Base-by-base conservation (phyloP, 495 filamentous ascomycete species). In the Mycothermus thermophilus region DNA sequence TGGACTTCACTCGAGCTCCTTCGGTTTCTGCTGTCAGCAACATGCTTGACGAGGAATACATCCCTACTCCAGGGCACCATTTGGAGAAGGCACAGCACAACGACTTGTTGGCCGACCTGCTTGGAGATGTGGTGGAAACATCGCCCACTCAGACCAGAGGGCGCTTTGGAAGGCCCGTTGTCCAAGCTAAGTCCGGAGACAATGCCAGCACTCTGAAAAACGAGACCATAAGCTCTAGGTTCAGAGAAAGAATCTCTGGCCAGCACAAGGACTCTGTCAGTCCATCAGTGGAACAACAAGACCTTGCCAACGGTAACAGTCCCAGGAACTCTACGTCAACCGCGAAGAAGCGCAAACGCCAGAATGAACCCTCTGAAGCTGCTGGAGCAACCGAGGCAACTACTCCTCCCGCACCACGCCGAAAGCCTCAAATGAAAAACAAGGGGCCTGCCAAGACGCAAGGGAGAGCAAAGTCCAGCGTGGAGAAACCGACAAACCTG, bases 21-120 rank as follows among this genome's bases (percentile, higher is more conserved):
- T 32, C 34, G 1, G 19, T 30, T 26, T 35, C 22, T 11, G 21
- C 10, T 4, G 16, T 14, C 1, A 35, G 27, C 13, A 21, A 41
- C 22, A 24, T 41, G 32, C 35, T 38, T 23, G 38, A 41, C 8
- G 27, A 35, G 12, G 38, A 41, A 16, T 20, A 10, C 21, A 19
- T 27, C 5, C 15, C 20, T 5, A 41, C 32, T 4, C 38, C 38
- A 4, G 13, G 15, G 6, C 8, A 3, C 9, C 28, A 16, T 4
- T 14, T 32, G 4, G 31, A 31, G 2, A 36, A 32, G n/a, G 10
- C 27, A 1, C 27, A 8, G 9, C 35, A 27, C 7, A 40, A 27
- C 6, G 42, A 44, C 9, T 27, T 32, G 2, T 17, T 44, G 18
- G 29, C 32, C 14, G 37, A 32, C 3, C 24, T 44, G 19, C 32